Evolutionary conservation across 2,329 filamentous ascomycete species (phyloP).

Genomic region (Aspergillus aculeatus): DNA sequence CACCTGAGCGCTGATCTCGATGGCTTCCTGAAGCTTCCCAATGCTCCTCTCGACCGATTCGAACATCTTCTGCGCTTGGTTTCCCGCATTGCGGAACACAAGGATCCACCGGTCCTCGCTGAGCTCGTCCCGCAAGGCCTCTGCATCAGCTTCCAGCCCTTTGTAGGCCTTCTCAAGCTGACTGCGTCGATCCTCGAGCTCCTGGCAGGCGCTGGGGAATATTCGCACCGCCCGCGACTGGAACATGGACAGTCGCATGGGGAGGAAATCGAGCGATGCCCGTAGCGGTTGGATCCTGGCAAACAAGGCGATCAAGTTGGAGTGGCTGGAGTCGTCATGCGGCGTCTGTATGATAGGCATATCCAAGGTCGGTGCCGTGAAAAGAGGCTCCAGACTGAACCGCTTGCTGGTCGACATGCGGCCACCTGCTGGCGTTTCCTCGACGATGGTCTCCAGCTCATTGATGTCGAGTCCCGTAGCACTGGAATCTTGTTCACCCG

Average conservation of each 20-base stretch:
- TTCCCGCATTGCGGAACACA: constrained; percentile 88
- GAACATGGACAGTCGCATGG: constrained; percentile 89
- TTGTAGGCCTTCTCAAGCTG: constrained; percentile 82
- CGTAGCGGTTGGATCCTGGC: constrained; percentile 92
- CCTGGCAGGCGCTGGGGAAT: constrained; percentile 88
- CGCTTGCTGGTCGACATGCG: constrained; percentile 59
- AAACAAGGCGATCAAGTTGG: constrained; percentile 83
- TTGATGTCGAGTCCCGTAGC: constrained; percentile 68
- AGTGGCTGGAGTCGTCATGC: constrained; percentile 83
- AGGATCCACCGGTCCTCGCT: constrained; percentile 95
- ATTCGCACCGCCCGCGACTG: constrained; percentile 71
- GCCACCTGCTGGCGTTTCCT: constrained; percentile 69
- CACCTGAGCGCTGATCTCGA: constrained; percentile 72
- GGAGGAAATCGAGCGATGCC: constrained; percentile 90
- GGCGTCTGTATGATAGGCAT: constrained; percentile 47
- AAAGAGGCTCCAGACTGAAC: constrained; percentile 63
- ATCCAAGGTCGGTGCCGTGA: constrained; percentile 51
- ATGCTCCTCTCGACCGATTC: constrained; percentile 90
- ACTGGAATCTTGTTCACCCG: constrained; percentile 57
- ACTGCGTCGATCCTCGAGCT: constrained; percentile 72
- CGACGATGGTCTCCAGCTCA: constrained; percentile 88
- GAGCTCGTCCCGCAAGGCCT: constrained; percentile 82
- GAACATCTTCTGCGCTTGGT: constrained; percentile 94
- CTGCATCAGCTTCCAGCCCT: constrained; percentile 85
- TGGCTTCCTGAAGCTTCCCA: constrained; percentile 72